Conservation (phyloP, 1,284 basidiomycete species). For the Earliella scabrosa region DNA sequence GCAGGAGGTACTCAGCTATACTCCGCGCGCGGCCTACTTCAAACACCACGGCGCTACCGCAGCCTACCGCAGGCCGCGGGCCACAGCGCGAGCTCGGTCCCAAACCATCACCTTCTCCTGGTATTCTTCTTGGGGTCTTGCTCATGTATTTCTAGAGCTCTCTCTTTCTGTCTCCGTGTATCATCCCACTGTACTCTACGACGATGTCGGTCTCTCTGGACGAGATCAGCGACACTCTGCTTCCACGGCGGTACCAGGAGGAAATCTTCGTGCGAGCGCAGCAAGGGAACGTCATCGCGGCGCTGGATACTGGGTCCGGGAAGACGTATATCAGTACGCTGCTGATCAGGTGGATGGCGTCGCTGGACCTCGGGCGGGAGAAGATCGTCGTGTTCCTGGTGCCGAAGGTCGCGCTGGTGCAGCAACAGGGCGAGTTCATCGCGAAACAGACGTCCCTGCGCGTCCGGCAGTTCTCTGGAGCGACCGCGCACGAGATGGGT, state of each 20-base stretch:
- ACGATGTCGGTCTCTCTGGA: constrained; percentile 30
- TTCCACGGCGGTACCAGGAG: constrained; percentile 68
- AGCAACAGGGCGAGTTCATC: constrained; percentile 79
- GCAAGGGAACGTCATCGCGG: constrained; percentile 75
- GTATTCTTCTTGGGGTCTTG: neutral
- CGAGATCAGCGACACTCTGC: constrained; percentile 34
- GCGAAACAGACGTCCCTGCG: constrained; percentile 64
- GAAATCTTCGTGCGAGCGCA: constrained; percentile 79
- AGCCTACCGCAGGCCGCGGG: neutral
- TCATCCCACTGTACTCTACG: neutral
- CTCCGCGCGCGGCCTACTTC: too few relatives aligned
- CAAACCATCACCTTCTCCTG: neutral
- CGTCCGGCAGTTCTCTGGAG: constrained; percentile 70
- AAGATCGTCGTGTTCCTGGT: constrained; percentile 77
- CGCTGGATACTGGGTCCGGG: constrained; percentile 77
- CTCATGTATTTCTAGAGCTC: neutral
- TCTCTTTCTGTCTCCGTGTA: neutral
- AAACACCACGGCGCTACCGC: too few relatives aligned
- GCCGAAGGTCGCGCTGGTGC: constrained; percentile 80
- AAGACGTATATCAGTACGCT: constrained; percentile 85
- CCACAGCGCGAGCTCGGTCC: neutral
- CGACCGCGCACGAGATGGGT: constrained; percentile 69
- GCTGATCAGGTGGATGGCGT: constrained; percentile 74
- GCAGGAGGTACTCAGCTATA: too few relatives aligned
- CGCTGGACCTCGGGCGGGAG: constrained; percentile 48